Evolutionary conservation across 169 alveolate genomes (phyloP).

Genomic region (Cryptosporidium andersoni): DNA sequence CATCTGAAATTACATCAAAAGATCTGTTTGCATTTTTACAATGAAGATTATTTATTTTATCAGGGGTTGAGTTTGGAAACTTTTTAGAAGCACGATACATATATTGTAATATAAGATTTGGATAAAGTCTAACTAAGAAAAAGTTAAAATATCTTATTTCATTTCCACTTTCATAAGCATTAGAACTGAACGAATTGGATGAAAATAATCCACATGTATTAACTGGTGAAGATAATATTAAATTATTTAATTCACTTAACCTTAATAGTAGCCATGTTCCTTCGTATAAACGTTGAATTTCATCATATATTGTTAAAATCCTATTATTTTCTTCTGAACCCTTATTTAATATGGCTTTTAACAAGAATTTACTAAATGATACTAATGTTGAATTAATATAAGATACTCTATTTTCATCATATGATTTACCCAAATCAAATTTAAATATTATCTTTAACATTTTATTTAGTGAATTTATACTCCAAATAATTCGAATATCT

Average conservation of each 20-base stretch:
- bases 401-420: constrained; percentile 9
- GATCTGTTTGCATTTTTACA: no score
- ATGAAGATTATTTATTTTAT: no score
- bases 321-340: constrained; percentile 8
- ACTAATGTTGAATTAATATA: constrained; percentile 10
- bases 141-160: constrained; percentile 39
- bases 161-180: constrained; percentile 14
- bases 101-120: constrained; percentile 33
- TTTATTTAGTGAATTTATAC: constrained; percentile 6
- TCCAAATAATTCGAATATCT: constrained; percentile 16
- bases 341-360: not conserved
- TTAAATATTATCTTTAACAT: constrained; percentile 6
- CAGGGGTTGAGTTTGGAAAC: not conserved
- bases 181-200: constrained; percentile 8
- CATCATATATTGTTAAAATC: constrained; percentile 22
- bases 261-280: constrained; percentile 23
- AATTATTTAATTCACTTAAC: constrained; percentile 13
- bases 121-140: constrained; percentile 12
- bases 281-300: constrained; percentile 39
- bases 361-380: not conserved
- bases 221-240: constrained; percentile 31
- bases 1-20: no score
- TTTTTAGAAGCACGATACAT: constrained; percentile 24
- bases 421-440: constrained; percentile 1
- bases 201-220: constrained; percentile 48